Conservation (phyloP, 768 basidiomycete species). For the Rossbeevera mucosa region DNA sequence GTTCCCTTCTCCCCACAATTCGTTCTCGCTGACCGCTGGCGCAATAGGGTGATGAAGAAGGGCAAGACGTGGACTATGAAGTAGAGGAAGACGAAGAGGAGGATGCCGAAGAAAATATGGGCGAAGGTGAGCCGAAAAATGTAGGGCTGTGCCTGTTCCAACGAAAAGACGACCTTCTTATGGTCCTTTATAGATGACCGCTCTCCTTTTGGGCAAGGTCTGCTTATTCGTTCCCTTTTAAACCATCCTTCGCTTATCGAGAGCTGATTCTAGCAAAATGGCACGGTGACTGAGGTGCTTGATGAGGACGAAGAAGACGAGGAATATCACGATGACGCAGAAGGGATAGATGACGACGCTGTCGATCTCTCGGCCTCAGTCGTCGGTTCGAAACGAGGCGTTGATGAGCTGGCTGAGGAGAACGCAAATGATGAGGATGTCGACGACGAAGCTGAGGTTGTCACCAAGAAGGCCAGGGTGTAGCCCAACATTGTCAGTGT, state of each 20-base stretch:
- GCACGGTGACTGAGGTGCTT: not conserved
- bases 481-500: not conserved
- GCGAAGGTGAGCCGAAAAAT: not conserved
- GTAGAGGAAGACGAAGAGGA: conserved; percentile 23
- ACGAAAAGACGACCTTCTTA: conserved; percentile 5
- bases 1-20: not conserved
- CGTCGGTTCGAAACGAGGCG: conserved; percentile 25
- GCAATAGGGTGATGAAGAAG: conserved; percentile 20
- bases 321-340: conserved; percentile 12
- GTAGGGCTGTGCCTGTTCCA: conserved; percentile 8
- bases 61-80: not conserved
- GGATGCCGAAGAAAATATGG: not conserved
- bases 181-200: conserved; percentile 20
- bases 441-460: conserved; percentile 1
- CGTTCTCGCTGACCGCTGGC: not conserved
- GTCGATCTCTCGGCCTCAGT: conserved; percentile 8
- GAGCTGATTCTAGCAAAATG: conserved; percentile 12
- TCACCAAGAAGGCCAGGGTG: conserved; percentile 26
- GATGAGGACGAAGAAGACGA: conserved; percentile 22
- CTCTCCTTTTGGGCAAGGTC: conserved; percentile 21
- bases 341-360: conserved; percentile 10
- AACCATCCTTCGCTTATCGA: not conserved
- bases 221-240: not conserved
- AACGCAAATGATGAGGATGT: conserved; percentile 11
- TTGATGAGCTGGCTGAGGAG: conserved; percentile 17